Conservation (phyloP, 495 filamentous ascomycete species). For the Aspergillus heteromorphus region DNA sequence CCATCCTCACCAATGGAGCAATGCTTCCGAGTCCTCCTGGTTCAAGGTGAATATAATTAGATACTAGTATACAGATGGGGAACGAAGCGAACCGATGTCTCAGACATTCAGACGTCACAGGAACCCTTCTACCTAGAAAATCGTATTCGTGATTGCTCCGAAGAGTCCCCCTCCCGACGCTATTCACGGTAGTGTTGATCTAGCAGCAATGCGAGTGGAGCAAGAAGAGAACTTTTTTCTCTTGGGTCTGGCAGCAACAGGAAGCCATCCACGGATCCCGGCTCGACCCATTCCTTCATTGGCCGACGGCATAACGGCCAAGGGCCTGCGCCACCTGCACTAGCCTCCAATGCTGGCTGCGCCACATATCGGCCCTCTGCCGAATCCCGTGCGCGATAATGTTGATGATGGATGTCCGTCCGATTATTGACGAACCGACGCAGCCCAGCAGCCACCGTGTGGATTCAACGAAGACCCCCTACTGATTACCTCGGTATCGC, state of each 20-base stretch:
- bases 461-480: neutral
- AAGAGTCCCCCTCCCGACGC: neutral
- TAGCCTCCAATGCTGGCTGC: neutral
- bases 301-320: neutral
- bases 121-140: neutral
- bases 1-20: neutral
- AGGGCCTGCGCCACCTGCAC: neutral
- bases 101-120: neutral
- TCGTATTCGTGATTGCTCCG: neutral
- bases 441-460: neutral
- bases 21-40: neutral
- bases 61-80: neutral
- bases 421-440: neutral
- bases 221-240: neutral
- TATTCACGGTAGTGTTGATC: neutral
- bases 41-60: neutral
- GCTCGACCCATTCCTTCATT: neutral
- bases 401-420: neutral
- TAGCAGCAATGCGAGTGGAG: neutral
- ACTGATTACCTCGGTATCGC: neutral
- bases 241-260: neutral
- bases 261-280: neutral
- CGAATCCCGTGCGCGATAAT: neutral
- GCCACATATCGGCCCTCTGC: neutral
- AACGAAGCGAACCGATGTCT: neutral